Percentiles rank a stretch among this genome's conserved stretches.
phyloP scores from a whole-genome alignment of 179 eudicot genomes.

The Silene vulgaris region DNA sequence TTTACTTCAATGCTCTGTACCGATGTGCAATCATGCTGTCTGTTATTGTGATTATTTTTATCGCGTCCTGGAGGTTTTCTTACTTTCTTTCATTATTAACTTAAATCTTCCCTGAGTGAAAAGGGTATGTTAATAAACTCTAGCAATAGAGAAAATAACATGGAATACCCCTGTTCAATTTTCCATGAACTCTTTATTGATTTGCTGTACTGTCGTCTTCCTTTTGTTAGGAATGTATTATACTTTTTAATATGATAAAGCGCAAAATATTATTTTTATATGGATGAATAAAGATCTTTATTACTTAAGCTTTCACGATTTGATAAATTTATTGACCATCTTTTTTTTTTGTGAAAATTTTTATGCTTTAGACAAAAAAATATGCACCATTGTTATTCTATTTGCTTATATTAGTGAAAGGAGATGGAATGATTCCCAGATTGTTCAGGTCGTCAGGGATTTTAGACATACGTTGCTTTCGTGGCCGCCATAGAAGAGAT shows the following conservation, averaged over 20 bases:
- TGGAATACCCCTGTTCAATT: neutral
- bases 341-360: neutral
- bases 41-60: neutral
- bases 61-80: neutral
- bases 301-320: neutral
- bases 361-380: neutral
- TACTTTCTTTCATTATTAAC: neutral
- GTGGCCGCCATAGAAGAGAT: neutral
- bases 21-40: neutral
- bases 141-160: neutral
- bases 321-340: neutral
- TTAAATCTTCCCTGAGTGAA: slow-evolving; percentile 5
- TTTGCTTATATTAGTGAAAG: neutral
- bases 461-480: neutral
- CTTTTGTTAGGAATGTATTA: neutral
- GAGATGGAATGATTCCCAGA: neutral
- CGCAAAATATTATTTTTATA: neutral
- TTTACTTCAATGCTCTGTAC: neutral
- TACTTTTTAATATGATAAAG: neutral
- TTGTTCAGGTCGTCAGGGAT: neutral
- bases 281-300: neutral
- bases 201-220: neutral
- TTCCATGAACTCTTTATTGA: neutral
- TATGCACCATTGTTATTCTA: neutral
- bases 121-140: neutral